These are phyloP conservation scores for Ceratobasidium sp. DNA, from an alignment of 1,284 basidiomycete genomes.

Conservation along the genomic window DNA sequence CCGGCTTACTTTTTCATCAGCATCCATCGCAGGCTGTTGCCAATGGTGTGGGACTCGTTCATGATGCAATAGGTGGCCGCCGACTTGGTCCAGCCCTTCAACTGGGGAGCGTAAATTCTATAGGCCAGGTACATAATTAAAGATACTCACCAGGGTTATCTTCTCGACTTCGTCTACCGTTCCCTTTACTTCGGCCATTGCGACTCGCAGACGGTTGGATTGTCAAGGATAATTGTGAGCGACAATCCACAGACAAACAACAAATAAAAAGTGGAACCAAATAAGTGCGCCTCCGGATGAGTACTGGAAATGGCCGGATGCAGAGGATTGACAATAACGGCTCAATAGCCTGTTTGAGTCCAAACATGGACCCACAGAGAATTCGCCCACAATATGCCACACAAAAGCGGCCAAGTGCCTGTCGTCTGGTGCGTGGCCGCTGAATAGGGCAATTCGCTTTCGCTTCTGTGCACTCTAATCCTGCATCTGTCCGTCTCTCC, in stretches of 20 bases:
- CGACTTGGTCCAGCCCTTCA: slow-evolving; percentile 78
- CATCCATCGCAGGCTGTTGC: slow-evolving; percentile 95
- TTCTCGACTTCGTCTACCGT: slow-evolving; percentile 20
- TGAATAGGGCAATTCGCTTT: not conserved
- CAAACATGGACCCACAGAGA: slow-evolving; percentile 25
- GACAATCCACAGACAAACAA: slow-evolving; percentile 1
- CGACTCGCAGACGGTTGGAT: not conserved
- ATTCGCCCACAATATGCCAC: slow-evolving; percentile 6
- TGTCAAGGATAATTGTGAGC: not conserved
- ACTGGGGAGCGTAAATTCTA: slow-evolving; percentile 47
- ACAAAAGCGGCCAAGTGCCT: slow-evolving; percentile 33
- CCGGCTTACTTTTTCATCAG: slow-evolving; percentile 93
- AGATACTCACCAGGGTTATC: slow-evolving; percentile 41
- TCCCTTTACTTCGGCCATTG: slow-evolving; percentile 25
- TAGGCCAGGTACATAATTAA: not conserved
- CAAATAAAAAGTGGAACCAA: slow-evolving; percentile 16
- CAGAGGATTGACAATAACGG: slow-evolving; percentile 33
- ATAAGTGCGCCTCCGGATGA: slow-evolving; percentile 16
- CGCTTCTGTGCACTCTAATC: slow-evolving; percentile 24
- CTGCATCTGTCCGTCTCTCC: slow-evolving; percentile 13
- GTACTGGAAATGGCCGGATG: slow-evolving; percentile 12
- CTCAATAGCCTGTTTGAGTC: slow-evolving; percentile 19
- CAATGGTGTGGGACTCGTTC: slow-evolving; percentile 94
- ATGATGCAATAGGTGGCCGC: slow-evolving; percentile 90
- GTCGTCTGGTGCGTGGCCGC: not conserved